Evolutionary conservation across 768 basidiomycete species (phyloP), one percentile per base, ranked within the genome.

Genomic region (Psilocybe azurescens): DNA sequence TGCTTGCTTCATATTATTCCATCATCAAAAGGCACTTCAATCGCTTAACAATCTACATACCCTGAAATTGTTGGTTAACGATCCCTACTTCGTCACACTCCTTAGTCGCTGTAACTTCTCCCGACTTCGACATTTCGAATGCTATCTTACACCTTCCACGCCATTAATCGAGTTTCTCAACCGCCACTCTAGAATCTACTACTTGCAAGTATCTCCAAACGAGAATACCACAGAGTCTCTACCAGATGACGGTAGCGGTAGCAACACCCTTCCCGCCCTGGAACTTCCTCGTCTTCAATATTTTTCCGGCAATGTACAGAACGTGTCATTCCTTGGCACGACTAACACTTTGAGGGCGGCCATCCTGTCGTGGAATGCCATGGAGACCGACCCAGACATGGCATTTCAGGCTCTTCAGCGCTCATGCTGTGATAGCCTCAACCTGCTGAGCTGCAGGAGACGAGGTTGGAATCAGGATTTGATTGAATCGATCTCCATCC

Each of bases 391-490:
- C 13, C 73, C 72, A 5, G 70, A 73, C 49, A 65, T 72, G 29
- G 72, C 75, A 1, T 72, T 80, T 48, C 58, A 61, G 9, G 70
- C 74, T 2, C 73, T 81, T 13, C 72, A 69, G 18, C 68, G 68
- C 13, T 70, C 71, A n/a, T 76, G 76, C 55, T 68, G 72, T 20
- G 68, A 70, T 8, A 75, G 71, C 0, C 72, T 79, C 28, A 73
- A 72, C 50, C 56, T 79, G 11, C 68, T 81, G 56, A 72, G 73
- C 57, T 79, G 78, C 60, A 70, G 74, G 16, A 65, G 77, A 24
- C 66, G 75, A 53, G 77, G 78, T 0, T 79, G 79, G 78, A 81
- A 81, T 59, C 59, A 76, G 41, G 79, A 79, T 56, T 60, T 79
- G 13, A 62, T 81, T 6, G 74, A 74, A 7, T 60, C 69, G n/a